phyloP scores from a whole-genome alignment of 768 basidiomycete genomes.

The Amanita inopinata region DNA sequence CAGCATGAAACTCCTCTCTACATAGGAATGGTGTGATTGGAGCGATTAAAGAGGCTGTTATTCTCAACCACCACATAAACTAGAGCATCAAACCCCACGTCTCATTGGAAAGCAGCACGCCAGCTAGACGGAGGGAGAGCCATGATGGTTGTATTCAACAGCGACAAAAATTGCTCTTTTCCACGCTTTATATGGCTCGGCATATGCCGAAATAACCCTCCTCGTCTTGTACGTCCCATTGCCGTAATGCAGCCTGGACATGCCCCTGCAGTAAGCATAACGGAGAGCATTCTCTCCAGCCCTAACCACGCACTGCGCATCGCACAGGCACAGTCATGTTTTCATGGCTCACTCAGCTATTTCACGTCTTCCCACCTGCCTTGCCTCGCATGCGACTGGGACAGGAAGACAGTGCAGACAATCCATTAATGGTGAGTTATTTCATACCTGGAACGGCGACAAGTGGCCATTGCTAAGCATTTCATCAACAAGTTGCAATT shows the following conservation, averaged over 20 bases:
- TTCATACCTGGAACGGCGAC: neutral
- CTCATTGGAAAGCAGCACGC: constrained; percentile 55
- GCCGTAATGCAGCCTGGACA: neutral
- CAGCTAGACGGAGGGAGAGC: constrained; percentile 25
- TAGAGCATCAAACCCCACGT: constrained; percentile 29
- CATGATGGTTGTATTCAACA: constrained; percentile 26
- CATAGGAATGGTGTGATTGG: constrained; percentile 58
- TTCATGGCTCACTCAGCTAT: neutral
- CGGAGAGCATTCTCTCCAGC: too few species aligned
- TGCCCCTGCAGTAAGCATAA: too few species aligned
- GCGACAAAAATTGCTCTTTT: constrained; percentile 11
- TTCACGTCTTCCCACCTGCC: constrained; percentile 25
- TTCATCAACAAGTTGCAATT: constrained; percentile 54
- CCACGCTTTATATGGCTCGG: constrained; percentile 11
- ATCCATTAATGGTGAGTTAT: constrained; percentile 57
- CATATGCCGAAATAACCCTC: constrained; percentile 13
- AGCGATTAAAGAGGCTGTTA: constrained; percentile 75
- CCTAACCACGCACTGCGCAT: too few species aligned
- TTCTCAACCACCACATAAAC: constrained; percentile 38
- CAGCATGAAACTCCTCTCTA: constrained; percentile 82
- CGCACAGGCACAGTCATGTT: neutral
- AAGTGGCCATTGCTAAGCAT: neutral
- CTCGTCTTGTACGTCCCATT: neutral
- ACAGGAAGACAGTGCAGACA: constrained; percentile 35
- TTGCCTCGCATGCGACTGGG: constrained; percentile 54